These are phyloP conservation scores for Zygosaccharomyces bailii DNA, from an alignment of 805 yeast genomes.

Conservation along the genomic window DNA sequence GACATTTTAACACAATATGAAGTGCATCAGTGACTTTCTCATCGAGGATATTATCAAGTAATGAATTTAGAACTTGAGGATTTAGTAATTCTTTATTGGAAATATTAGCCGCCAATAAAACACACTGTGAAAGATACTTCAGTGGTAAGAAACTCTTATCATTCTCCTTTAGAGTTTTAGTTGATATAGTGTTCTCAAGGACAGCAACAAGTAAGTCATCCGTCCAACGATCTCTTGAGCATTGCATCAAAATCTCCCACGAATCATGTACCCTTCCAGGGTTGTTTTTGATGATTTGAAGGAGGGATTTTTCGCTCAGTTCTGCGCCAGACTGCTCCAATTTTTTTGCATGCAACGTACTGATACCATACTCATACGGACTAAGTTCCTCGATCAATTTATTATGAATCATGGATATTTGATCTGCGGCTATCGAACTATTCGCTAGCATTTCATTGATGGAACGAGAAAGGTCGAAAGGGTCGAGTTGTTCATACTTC, in stretches of 20 bases:
- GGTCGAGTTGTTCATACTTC: slow-evolving; percentile 13
- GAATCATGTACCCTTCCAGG: slow-evolving; percentile 54
- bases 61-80: slow-evolving; percentile 13
- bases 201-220: slow-evolving; percentile 32
- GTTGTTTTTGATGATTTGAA: slow-evolving; percentile 41
- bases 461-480: slow-evolving; percentile 24
- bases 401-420: slow-evolving; percentile 26
- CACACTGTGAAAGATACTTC: slow-evolving; percentile 23
- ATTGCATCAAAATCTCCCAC: slow-evolving; percentile 42
- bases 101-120: slow-evolving; percentile 26
- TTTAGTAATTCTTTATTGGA: slow-evolving; percentile 9
- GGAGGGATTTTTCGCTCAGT: slow-evolving; percentile 26
- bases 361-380: slow-evolving; percentile 33
- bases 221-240: slow-evolving; percentile 6
- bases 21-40: slow-evolving; percentile 14
- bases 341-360: slow-evolving; percentile 31
- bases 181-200: slow-evolving; percentile 42
- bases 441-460: slow-evolving; percentile 15
- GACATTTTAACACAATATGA: slow-evolving; percentile 14
- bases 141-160: slow-evolving; percentile 25
- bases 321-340: slow-evolving; percentile 23
- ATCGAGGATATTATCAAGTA: slow-evolving; percentile 19
- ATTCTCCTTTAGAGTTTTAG: slow-evolving; percentile 36
- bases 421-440: slow-evolving; percentile 11
- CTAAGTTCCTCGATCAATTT: slow-evolving; percentile 30